phyloP scores from a whole-genome alignment of 306 rosid genomes.

The Canavalia gladiata region DNA sequence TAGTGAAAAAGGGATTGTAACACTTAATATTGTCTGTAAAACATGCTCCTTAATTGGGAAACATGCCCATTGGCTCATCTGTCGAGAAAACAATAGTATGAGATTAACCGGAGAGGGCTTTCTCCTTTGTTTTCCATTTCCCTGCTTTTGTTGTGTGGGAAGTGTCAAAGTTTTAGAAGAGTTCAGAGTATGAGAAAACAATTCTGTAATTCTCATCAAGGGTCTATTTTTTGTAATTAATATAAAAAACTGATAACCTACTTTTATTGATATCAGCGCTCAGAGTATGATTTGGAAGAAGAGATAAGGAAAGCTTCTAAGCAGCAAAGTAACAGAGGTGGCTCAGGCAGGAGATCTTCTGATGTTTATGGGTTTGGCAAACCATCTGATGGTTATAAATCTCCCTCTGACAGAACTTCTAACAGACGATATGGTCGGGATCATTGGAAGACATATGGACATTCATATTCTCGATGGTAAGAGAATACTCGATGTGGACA shows the following conservation, averaged over 20 bases:
- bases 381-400: conserved; percentile 55
- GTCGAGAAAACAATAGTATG: conserved; percentile 22
- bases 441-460: conserved; percentile 57
- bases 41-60: conserved; percentile 27
- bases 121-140: conserved; percentile 35
- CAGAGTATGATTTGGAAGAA: conserved; percentile 88
- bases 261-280: conserved; percentile 62
- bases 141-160: conserved; percentile 24
- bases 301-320: conserved; percentile 70
- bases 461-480: conserved; percentile 56
- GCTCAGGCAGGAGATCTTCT: conserved; percentile 64
- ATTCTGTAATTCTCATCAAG: conserved; percentile 39
- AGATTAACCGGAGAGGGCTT: conserved; percentile 19
- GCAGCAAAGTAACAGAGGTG: conserved; percentile 59
- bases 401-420: conserved; percentile 58
- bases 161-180: conserved; percentile 8
- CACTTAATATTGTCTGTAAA: conserved; percentile 17
- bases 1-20: conserved; percentile 7
- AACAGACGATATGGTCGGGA: conserved; percentile 54
- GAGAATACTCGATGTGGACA: conserved; percentile 18
- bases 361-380: conserved; percentile 58
- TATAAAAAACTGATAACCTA: conserved; percentile 36
- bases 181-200: background rate
- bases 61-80: conserved; percentile 10
- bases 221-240: conserved; percentile 36